phyloP scores from a whole-genome alignment of 495 filamentous ascomycete species.

The Ascobolus immersus region DNA sequence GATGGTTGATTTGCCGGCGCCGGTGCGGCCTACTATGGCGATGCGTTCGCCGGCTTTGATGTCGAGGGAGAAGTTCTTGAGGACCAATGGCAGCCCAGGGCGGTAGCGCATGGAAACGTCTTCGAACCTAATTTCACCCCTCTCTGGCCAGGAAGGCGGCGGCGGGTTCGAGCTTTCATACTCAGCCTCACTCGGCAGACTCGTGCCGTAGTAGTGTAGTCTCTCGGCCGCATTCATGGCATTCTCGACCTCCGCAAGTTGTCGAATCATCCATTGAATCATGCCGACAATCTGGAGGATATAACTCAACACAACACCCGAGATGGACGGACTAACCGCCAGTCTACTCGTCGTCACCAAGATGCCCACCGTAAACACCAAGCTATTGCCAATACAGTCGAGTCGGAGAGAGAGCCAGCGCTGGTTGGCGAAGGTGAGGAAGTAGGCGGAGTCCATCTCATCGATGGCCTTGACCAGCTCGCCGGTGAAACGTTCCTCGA shows the following conservation, averaged over 20 bases:
- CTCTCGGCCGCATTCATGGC: slow-evolving; percentile 92
- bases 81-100: slow-evolving; percentile 52
- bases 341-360: slow-evolving; percentile 89
- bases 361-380: slow-evolving; percentile 63
- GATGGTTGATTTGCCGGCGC: slow-evolving; percentile 83
- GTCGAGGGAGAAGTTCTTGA: slow-evolving; percentile 52
- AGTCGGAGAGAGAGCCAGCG: slow-evolving; percentile 70
- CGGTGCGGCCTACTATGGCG: slow-evolving; percentile 79
- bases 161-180: slow-evolving; percentile 25
- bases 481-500: slow-evolving; percentile 43
- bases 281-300: slow-evolving; percentile 87
- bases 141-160: slow-evolving; percentile 57
- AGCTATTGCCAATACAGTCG: slow-evolving; percentile 51
- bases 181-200: slow-evolving; percentile 73
- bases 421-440: slow-evolving; percentile 79
- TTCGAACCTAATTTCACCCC: slow-evolving; percentile 61
- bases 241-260: slow-evolving; percentile 90
- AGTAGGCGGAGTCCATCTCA: slow-evolving; percentile 81
- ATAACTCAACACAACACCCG: slow-evolving; percentile 70
- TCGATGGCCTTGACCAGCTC: slow-evolving; percentile 50
- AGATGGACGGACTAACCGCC: slow-evolving; percentile 55
- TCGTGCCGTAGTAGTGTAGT: slow-evolving; percentile 68
- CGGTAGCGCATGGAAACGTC: slow-evolving; percentile 84
- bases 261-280: slow-evolving; percentile 82
- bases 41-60: slow-evolving; percentile 69